Base-by-base conservation (phyloP, 805 yeast species). In the Saturnispora ahearnii region DNA sequence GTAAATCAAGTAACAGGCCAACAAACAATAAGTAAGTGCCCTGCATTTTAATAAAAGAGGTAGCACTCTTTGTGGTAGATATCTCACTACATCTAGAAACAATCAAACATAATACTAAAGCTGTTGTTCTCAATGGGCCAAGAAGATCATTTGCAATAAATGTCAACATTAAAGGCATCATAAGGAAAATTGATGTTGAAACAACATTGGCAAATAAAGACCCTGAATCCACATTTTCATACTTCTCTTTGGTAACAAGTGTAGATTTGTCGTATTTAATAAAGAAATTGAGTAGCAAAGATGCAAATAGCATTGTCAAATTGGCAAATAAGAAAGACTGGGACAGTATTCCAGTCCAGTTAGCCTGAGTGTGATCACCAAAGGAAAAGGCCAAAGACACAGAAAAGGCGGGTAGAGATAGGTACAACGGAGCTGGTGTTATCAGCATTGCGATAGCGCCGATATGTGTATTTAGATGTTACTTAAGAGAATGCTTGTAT, bases 381-480 rank as follows among this genome's bases (percentile, higher is more conserved):
- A 55, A 50, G 8, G 64, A 57, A 12, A 65, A 51, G 4, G 61
- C 59, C 41, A 63, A 54, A 2, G 71, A 66, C 12, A 63, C 59
- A 38, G 62, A 51, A 13, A 68, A 52, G 0, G 68, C 63, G 12
- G 72, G 71, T 9, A 68, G 49, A 1, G 70, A 58, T 41, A 68
- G 46, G 40, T 63, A 63, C 30, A 65, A 46, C 5, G 72, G 72
- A 0, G 69, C 60, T 37, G 47, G 43, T 22, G 47, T 32, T 12
- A 29, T 13, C 40, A 32, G 44, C 40, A 28, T 41, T 33, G 12
- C 15, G 5, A 11, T 26, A 13, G n/a, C 11, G 30, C 21, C 22
- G 42, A 38, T 38, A 24, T 24, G 12, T 26, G 29, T 6, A 6
- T 26, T 26, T 26, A 26, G 6, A 26, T 26, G 9, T 26, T 26